Percentiles rank a stretch among this genome's conserved stretches.
These are phyloP conservation scores for Margaritispora aquatica DNA, from an alignment of 495 filamentous ascomycete genomes.

Conservation along the genomic window DNA sequence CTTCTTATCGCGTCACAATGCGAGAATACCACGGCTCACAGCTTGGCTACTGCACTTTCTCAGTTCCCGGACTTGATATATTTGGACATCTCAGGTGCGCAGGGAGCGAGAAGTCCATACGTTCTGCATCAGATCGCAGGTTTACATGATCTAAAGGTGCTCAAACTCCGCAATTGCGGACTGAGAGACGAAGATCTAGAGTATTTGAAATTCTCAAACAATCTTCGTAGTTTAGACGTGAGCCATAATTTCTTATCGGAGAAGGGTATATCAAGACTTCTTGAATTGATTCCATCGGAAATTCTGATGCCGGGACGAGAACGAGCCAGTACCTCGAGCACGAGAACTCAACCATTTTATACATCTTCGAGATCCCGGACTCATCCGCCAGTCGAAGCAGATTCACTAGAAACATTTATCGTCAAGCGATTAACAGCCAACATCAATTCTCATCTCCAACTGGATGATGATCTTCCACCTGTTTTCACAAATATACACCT, in stretches of 20 bases:
- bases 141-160: slow-evolving; percentile 45
- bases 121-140: slow-evolving; percentile 40
- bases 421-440: slow-evolving; percentile 2
- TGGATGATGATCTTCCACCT: slow-evolving; percentile 13
- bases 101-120: slow-evolving; percentile 43
- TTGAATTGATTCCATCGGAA: slow-evolving; percentile 24
- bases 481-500: slow-evolving; percentile 11
- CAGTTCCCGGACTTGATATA: slow-evolving; percentile 51
- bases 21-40: slow-evolving; percentile 48
- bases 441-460: neutral
- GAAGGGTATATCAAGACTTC: slow-evolving; percentile 47
- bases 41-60: slow-evolving; percentile 45
- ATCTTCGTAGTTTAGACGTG: slow-evolving; percentile 53
- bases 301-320: neutral
- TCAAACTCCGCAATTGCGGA: slow-evolving; percentile 53
- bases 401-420: slow-evolving; percentile 7
- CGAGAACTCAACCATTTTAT: neutral
- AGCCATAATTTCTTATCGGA: slow-evolving; percentile 53
- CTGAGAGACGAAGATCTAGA: slow-evolving; percentile 50
- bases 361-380: slow-evolving; percentile 1
- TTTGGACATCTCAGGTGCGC: slow-evolving; percentile 55
- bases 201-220: slow-evolving; percentile 43
- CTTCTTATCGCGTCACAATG: slow-evolving; percentile 53
- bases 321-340: neutral
- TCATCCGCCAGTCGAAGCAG: neutral